Base-by-base conservation (phyloP, 2,329 filamentous ascomycete genomes). In the Cladosporium sp. region DNA sequence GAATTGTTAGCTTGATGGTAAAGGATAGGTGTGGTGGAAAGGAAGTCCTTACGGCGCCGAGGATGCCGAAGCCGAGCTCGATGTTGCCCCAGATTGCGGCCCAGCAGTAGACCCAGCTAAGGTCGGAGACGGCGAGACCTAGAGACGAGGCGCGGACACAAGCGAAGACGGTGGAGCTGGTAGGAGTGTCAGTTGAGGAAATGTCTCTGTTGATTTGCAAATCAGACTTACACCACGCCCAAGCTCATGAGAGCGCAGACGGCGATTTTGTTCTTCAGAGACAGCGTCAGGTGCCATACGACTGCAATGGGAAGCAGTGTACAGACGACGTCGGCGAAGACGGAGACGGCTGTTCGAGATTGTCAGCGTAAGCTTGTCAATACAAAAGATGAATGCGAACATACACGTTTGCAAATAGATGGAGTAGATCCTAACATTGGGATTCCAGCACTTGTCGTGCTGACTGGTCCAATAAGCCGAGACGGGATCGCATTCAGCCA, bases 331-430 rank as follows among this genome's bases (percentile, higher is more conserved):
- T 75, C 72, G 2, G 72, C 72, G 5, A 72, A 60, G 26, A 74
- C 69, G 7, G 69, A 70, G 52, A 72, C 73, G 29, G 70, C 72
- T 73, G 44, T 65, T 46, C 16, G 6, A 31, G 7, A 18, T 21
- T 33, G 52, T 55, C 7, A 55, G 52, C 29, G 10, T 3, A 11
- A 18, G 26, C 18, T n/a, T 12, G 11, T 55, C 10, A 5, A 7
- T 12, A 31, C 1, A 12, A 28, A 1, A 16, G n/a, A 2, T 56
- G 3, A 23, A 11, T 23, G n/a, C 14, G 1, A 21, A 67, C 71
- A 26, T 69, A 74, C 72, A 69, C 49, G 70, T 70, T 67, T 73
- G 71, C 10, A 73, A 53, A 40, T 73, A 74, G 49, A 74, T 74
- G 2, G 71, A 72, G 56, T 73, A 73, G 18, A 73, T 74, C 16